Conservation (phyloP, 805 yeast genomes). For the Candida qinlingensis region DNA sequence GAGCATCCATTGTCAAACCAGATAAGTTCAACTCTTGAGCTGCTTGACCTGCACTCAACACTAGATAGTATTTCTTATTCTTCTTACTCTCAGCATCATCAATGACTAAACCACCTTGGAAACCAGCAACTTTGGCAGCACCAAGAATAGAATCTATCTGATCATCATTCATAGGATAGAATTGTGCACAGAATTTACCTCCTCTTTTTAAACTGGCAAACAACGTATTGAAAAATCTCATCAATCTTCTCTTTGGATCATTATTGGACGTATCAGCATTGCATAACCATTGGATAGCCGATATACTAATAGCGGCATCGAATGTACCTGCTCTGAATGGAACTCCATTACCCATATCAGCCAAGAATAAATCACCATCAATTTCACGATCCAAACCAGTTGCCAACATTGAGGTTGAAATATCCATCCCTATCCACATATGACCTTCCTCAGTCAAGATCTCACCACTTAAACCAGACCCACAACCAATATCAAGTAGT, state of each 20-base stretch:
- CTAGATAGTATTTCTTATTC: slow-evolving; percentile 86
- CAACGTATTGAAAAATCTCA: slow-evolving; percentile 80
- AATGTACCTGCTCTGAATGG: slow-evolving; percentile 96
- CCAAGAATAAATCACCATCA: slow-evolving; percentile 87
- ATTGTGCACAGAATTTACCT: slow-evolving; percentile 96
- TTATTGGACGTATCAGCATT: slow-evolving; percentile 82
- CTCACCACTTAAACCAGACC: slow-evolving; percentile 94
- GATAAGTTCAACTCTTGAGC: slow-evolving; percentile 69
- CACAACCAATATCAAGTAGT: slow-evolving; percentile 91
- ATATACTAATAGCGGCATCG: slow-evolving; percentile 92
- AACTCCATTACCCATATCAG: slow-evolving; percentile 90
- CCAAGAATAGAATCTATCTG: slow-evolving; percentile 73
- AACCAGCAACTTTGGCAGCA: slow-evolving; percentile 92
- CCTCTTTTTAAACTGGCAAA: slow-evolving; percentile 86
- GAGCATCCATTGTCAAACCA: slow-evolving; percentile 77
- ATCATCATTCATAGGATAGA: slow-evolving; percentile 86
- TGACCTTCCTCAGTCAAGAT: slow-evolving; percentile 91
- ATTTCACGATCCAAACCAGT: slow-evolving; percentile 88
- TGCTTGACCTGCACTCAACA: slow-evolving; percentile 80
- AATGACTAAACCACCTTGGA: slow-evolving; percentile 90
- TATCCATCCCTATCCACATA: slow-evolving; percentile 94
- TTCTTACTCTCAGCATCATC: slow-evolving; percentile 92
- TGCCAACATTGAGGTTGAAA: slow-evolving; percentile 92
- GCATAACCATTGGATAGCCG: slow-evolving; percentile 97
- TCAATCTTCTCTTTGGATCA: slow-evolving; percentile 78